Conservation (phyloP, 257 asterid species). For the Primulina huaijiensis region DNA sequence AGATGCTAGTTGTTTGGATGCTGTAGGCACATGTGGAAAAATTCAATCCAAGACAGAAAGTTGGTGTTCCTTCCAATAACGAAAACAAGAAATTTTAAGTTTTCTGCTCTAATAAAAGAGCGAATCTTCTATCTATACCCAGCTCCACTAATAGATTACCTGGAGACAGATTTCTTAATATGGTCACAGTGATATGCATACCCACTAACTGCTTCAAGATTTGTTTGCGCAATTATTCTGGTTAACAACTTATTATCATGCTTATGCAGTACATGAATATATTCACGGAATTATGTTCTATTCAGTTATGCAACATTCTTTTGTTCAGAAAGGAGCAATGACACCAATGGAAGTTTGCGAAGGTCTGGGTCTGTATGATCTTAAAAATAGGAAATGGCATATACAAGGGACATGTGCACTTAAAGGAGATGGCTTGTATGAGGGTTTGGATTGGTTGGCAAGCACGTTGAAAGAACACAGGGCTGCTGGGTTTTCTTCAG, state of each 20-base stretch:
- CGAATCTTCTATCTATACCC: no score
- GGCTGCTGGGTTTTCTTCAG: constrained; percentile 81
- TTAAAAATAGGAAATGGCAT: constrained; percentile 88
- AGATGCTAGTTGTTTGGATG: no score
- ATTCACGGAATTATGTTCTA: neutral
- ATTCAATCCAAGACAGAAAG: no score
- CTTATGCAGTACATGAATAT: no score
- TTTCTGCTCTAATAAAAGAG: no score
- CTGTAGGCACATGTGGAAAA: no score
- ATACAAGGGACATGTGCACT: constrained; percentile 94
- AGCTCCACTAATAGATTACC: no score
- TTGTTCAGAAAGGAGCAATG: constrained; percentile 90
- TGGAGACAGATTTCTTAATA: neutral
- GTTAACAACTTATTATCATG: no score
- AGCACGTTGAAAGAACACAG: constrained; percentile 79
- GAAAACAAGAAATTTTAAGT: no score
- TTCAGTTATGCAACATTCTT: constrained; percentile 2
- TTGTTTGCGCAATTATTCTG: no score
- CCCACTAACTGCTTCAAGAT: no score
- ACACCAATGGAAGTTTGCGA: constrained; percentile 88
- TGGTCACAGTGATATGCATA: neutral
- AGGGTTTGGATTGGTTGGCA: constrained; percentile 94
- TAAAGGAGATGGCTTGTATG: constrained; percentile 89
- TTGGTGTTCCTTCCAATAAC: no score
- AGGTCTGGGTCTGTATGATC: constrained; percentile 85